phyloP scores from a whole-genome alignment of 2,329 filamentous ascomycete genomes.

The Cladosporium sp. region DNA sequence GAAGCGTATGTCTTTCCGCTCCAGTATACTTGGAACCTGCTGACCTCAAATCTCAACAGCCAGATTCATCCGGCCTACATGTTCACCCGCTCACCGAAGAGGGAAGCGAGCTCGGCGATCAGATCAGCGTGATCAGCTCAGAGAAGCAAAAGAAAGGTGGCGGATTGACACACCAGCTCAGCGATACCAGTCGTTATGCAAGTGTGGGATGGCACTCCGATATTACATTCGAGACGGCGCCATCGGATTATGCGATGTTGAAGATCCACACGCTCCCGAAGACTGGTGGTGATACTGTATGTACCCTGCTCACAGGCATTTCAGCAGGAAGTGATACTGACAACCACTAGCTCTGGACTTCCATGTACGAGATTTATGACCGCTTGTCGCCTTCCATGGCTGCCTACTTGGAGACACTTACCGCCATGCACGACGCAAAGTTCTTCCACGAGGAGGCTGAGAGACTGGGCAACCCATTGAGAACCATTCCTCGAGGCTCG shows the following conservation, averaged over 20 bases:
- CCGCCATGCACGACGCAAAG: constrained; percentile 50
- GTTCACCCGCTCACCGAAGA: constrained; percentile 57
- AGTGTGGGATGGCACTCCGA: constrained; percentile 82
- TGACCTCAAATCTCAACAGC: constrained; percentile 32
- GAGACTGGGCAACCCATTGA: constrained; percentile 13
- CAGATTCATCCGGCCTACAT: constrained; percentile 53
- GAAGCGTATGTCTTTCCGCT: constrained; percentile 36
- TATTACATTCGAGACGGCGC: constrained; percentile 83
- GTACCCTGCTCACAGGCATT: constrained; percentile 24
- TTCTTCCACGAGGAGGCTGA: constrained; percentile 28
- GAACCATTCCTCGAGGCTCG: constrained; percentile 23
- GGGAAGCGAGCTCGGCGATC: constrained; percentile 54
- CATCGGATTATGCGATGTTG: constrained; percentile 84
- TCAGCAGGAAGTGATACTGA: constrained; percentile 23
- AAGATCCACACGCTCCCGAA: constrained; percentile 79
- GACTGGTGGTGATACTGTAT: constrained; percentile 77
- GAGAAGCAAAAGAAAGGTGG: constrained; percentile 58
- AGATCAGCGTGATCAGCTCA: constrained; percentile 59
- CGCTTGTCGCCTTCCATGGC: constrained; percentile 59
- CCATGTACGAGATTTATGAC: constrained; percentile 67
- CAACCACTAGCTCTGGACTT: constrained; percentile 59
- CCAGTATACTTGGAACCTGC: neutral
- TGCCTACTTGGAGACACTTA: constrained; percentile 59
- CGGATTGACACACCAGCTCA: constrained; percentile 54
- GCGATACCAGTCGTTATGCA: constrained; percentile 53